A percentile compares a stretch with the other conserved stretches of the same genome.
Conservation (phyloP, 2,329 filamentous ascomycete species). For the Claviceps africana region DNA sequence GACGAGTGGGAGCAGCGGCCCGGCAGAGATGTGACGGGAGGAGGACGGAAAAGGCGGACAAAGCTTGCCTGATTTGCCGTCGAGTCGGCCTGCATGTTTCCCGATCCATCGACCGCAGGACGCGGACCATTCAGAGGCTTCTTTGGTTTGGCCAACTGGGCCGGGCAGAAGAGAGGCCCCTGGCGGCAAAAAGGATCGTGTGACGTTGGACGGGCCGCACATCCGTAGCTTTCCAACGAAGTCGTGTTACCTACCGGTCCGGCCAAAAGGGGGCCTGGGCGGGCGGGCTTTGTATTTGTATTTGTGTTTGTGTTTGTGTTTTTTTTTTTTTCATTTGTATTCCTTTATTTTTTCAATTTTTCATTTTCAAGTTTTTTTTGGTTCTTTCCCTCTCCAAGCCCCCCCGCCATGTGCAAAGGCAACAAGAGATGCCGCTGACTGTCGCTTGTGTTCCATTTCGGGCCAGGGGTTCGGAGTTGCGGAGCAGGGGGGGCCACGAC, state of each 20-base stretch:
- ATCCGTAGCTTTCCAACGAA: background rate
- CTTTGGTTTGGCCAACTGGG: background rate
- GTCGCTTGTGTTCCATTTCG: background rate
- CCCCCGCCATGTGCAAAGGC: no score
- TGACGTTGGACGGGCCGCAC: background rate
- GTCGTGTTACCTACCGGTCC: background rate
- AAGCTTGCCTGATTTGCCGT: background rate
- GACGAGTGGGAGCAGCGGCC: background rate
- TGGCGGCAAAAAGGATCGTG: background rate
- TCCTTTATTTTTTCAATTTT: no score
- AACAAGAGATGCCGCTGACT: no score
- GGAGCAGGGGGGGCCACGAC: background rate
- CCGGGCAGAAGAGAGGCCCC: background rate
- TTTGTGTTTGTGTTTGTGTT: no score
- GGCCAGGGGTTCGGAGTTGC: background rate
- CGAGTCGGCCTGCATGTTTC: background rate
- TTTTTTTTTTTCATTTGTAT: no score
- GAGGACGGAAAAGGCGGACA: background rate
- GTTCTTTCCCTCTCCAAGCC: no score
- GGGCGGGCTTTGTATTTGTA: no score
- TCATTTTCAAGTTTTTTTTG: no score
- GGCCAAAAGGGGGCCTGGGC: background rate
- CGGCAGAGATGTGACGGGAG: slow-evolving; percentile 1
- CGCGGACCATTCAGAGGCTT: background rate
- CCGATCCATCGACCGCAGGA: background rate